Evolutionary conservation across 2,329 filamentous ascomycete genomes (phyloP), one percentile per base, ranked within the genome.

Genomic region (Grosmannia serpens): DNA sequence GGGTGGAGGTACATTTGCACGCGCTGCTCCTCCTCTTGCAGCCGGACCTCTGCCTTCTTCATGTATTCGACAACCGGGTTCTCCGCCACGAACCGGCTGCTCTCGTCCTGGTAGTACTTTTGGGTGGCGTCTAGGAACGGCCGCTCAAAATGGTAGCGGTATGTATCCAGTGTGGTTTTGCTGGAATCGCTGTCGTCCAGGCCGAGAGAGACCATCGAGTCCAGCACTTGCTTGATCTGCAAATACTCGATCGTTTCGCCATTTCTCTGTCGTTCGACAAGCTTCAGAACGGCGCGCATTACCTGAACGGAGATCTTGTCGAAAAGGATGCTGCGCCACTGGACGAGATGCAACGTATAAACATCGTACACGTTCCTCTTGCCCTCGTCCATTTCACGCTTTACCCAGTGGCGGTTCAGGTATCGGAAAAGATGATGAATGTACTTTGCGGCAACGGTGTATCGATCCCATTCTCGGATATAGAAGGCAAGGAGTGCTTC

Each of bases 31-130:
- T 99, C 94, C 72, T 99, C 94, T 9, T 89, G 84, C 61, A 99
- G 75, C 35, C 94, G 86, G 49, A 84, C 75, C 74, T 97, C 92
- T 0, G 94, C 95, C 81, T 99, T 99, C 79, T 97, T 97, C 94
- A 99, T 97, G 74, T 97, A 99, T 69, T 99, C 94, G 38, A 99
- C 91, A 4, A 99, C 91, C 63, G 88, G 95, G 70, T 99, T 99
- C 71, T 97, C 92, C 13, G 91, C 89, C 38, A 99, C 84, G 69
- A 99, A 99, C 63, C 91, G 87, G 66, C 90, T 89, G 24, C 94
- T 97, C 71, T 99, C 95, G 52, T 87, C 85, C 65, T 90, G 81
- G 71, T 99, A 99, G 74, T 96, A 99, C 33, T 79, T 75, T 65
- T 82, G 84, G 11, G 94, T 99, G 3, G 91, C 89, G 7, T 81